Evolutionary conservation across 192 early-diverging fungal genomes (phyloP), one percentile per base, ranked within the genome.

Genomic region (Endogone sp.): DNA sequence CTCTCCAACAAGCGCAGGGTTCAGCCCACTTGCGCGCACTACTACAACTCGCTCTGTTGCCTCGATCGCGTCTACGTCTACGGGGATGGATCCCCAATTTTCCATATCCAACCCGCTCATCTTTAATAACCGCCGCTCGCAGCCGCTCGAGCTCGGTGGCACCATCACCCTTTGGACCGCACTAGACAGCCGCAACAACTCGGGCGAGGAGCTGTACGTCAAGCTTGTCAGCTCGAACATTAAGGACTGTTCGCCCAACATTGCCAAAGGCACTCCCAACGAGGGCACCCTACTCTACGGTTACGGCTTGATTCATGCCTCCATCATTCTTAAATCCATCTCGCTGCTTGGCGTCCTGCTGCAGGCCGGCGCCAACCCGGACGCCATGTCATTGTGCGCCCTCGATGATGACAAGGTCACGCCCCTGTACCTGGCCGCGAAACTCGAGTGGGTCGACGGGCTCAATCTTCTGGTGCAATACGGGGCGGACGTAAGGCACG

Each of bases 361-460:
- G n/a, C 62, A 68, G 21, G 65, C 74, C 32, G 77, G 77, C 10
- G 77, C 77, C 2, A 79, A 79, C 63, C 73, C 77, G 8, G 71
- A 75, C 66, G 77, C 72, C 0, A 68, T 69, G 59, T 67, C 73
- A 2, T 56, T 79, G 0, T 64, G 61, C 29, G 55, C 57, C 3
- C 16, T 27, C 2, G 72, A 74, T 29, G 77, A 74, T 31, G 77
- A 79, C 20, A 74, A 75, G 55, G 49, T 71, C 4, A 65, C 72
- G n/a, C 72, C 77, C 9, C 63, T 69, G 31, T 79, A 79, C 60
- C 62, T 79, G 26, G 77, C 77, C 3, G 69, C 72, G 22, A 69
- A 60, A 13, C 62, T 74, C 58, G 77, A 73, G 23, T 79, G 72
- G 72, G 31, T 69, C 25, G 65, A 65, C 11, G 77, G 77, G 20